Conservation (phyloP, 2,329 filamentous ascomycete genomes). For the Alternaria novae-zelandiae region DNA sequence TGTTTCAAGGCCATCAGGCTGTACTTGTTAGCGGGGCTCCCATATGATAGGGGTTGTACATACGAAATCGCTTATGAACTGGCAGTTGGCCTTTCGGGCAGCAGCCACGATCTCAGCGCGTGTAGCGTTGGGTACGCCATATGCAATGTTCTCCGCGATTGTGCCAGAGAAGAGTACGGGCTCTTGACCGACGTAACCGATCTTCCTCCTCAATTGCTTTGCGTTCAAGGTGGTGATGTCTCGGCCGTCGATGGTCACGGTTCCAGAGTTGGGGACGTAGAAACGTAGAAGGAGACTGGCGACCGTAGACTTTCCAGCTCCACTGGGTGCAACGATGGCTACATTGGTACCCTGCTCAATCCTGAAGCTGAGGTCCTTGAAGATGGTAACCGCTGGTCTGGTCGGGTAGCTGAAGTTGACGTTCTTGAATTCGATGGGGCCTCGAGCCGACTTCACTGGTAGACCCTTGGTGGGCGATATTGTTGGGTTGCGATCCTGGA, state of each 20-base stretch:
- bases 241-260: slow-evolving; percentile 81
- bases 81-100: slow-evolving; percentile 90
- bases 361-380: slow-evolving; percentile 85
- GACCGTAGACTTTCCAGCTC: slow-evolving; percentile 95
- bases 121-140: slow-evolving; percentile 81
- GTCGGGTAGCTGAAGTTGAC: slow-evolving; percentile 93
- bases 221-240: slow-evolving; percentile 88
- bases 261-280: slow-evolving; percentile 80
- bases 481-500: slow-evolving; percentile 86
- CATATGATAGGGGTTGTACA: slow-evolving; percentile 39
- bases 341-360: slow-evolving; percentile 95
- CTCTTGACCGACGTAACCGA: slow-evolving; percentile 94
- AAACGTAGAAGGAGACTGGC: slow-evolving; percentile 90
- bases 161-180: slow-evolving; percentile 89
- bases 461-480: slow-evolving; percentile 86
- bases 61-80: slow-evolving; percentile 92
- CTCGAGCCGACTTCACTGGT: slow-evolving; percentile 82
- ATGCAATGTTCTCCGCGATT: slow-evolving; percentile 88
- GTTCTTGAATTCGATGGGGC: slow-evolving; percentile 84
- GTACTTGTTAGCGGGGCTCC: slow-evolving; percentile 22
- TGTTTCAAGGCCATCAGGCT: slow-evolving; percentile 92
- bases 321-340: slow-evolving; percentile 93
- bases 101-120: slow-evolving; percentile 83
- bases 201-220: slow-evolving; percentile 88
- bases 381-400: slow-evolving; percentile 87